Conservation (phyloP, 441 rosid species). For the Erodium trifolium region DNA sequence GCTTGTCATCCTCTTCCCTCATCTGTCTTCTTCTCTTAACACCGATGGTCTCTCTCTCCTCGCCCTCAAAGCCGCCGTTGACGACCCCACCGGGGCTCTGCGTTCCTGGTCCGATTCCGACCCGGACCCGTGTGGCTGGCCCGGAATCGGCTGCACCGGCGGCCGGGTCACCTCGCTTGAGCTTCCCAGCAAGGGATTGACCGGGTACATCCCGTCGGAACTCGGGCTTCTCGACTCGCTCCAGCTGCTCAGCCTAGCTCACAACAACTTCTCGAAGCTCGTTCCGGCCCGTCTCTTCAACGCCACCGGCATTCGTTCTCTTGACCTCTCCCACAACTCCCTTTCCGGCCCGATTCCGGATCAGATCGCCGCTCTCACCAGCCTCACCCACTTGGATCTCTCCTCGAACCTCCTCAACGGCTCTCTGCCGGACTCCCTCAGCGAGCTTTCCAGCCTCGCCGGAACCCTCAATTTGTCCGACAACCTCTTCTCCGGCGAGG, state of each 20-base stretch:
- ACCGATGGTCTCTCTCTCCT: slow-evolving; percentile 82
- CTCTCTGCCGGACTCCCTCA: slow-evolving; percentile 52
- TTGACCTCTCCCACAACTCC: slow-evolving; percentile 74
- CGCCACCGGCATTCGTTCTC: slow-evolving; percentile 70
- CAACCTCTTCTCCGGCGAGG: slow-evolving; percentile 59
- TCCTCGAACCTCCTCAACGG: slow-evolving; percentile 63
- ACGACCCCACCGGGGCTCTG: slow-evolving; percentile 28
- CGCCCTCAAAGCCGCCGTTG: slow-evolving; percentile 79
- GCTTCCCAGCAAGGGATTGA: slow-evolving; percentile 47
- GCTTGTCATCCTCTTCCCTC: slow-evolving; percentile 11
- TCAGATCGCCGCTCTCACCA: slow-evolving; percentile 47
- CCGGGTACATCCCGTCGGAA: slow-evolving; percentile 85
- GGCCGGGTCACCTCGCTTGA: slow-evolving; percentile 73
- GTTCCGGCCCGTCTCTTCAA: slow-evolving; percentile 69
- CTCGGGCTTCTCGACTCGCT: slow-evolving; percentile 61
- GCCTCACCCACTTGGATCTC: slow-evolving; percentile 69
- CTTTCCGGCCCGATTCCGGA: slow-evolving; percentile 62
- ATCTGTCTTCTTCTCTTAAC: slow-evolving; percentile 36
- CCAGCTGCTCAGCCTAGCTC: slow-evolving; percentile 75
- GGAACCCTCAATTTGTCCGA: slow-evolving; percentile 66
- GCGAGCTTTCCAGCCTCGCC: slow-evolving; percentile 54
- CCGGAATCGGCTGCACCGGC: slow-evolving; percentile 47
- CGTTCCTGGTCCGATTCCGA: slow-evolving; percentile 73
- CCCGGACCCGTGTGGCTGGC: slow-evolving; percentile 68
- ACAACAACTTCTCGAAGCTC: slow-evolving; percentile 56